A percentile compares a stretch with the other conserved stretches of the same genome.
Evolutionary conservation across 2,329 filamentous ascomycete genomes (phyloP).

Genomic region (Colletotrichum acutatum): DNA sequence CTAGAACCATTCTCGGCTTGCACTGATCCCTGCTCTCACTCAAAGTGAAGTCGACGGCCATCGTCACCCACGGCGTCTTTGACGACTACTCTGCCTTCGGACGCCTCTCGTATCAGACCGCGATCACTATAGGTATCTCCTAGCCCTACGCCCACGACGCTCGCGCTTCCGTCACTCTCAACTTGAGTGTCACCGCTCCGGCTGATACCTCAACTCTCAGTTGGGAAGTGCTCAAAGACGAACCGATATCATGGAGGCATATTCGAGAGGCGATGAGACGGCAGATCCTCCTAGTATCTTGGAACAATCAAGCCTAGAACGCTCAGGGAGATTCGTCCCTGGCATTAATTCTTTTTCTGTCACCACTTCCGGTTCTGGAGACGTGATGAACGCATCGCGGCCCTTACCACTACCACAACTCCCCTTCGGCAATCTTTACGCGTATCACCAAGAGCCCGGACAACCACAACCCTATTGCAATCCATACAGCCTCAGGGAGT

Average conservation of each 20-base stretch:
- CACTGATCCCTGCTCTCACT: not conserved
- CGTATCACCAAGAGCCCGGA: too few species aligned
- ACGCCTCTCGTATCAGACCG: constrained; percentile 20
- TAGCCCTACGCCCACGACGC: constrained; percentile 28
- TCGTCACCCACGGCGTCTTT: constrained; percentile 23
- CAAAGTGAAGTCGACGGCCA: constrained; percentile 24
- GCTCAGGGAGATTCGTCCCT: constrained; percentile 26
- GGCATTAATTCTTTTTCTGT: constrained; percentile 11
- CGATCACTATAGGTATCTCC: not conserved
- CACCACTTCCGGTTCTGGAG: constrained; percentile 53
- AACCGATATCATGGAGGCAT: constrained; percentile 47
- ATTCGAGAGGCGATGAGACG: constrained; percentile 46
- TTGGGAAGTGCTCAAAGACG: constrained; percentile 19
- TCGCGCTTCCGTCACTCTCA: constrained; percentile 31
- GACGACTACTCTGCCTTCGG: constrained; percentile 20
- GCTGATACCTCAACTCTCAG: constrained; percentile 17
- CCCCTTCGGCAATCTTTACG: constrained; percentile 40
- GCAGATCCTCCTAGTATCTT: constrained; percentile 46
- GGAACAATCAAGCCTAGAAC: constrained; percentile 44
- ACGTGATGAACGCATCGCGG: constrained; percentile 51
- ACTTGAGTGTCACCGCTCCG: constrained; percentile 24
- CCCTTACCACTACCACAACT: constrained; percentile 58
- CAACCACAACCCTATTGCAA: too few species aligned
- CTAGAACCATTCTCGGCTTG: constrained; percentile 4
- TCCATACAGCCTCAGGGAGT: too few species aligned